phyloP scores from a whole-genome alignment of 2,329 filamentous ascomycete genomes.

The Pseudopyrenochaeta lycopersici region DNA sequence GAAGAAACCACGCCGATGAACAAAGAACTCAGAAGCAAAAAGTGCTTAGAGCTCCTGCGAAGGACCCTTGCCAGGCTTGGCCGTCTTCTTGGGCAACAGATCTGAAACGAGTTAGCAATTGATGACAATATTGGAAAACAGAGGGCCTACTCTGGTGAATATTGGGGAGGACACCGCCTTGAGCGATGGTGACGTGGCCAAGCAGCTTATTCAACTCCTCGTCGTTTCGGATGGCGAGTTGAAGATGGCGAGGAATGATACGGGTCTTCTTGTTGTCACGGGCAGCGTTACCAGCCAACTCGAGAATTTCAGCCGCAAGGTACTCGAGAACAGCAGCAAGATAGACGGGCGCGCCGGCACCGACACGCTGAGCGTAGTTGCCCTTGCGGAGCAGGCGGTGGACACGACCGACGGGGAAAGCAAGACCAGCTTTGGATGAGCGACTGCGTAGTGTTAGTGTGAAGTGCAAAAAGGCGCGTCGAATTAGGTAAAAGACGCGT shows the following conservation, averaged over 20 bases:
- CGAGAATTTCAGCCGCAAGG: constrained; percentile 97
- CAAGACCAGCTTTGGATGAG: constrained; percentile 98
- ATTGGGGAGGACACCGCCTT: constrained; percentile 96
- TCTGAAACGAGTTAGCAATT: constrained; percentile 68
- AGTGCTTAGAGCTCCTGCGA: constrained; percentile 89
- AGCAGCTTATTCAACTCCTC: constrained; percentile 99
- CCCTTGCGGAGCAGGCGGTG: constrained; percentile 98
- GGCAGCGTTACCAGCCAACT: constrained; percentile 97
- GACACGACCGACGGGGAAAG: constrained; percentile 98
- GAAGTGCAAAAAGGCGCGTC: constrained; percentile 51
- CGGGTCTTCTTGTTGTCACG: constrained; percentile 99
- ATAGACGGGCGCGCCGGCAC: constrained; percentile 97
- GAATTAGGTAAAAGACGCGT: constrained; percentile 40
- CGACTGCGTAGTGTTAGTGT: constrained; percentile 67
- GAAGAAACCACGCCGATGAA: constrained; percentile 55
- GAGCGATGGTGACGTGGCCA: constrained; percentile 94
- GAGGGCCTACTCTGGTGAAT: constrained; percentile 88
- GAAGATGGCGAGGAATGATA: constrained; percentile 98
- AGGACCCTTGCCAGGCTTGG: constrained; percentile 89
- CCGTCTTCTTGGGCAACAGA: constrained; percentile 98
- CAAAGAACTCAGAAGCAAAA: constrained; percentile 45
- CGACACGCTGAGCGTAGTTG: constrained; percentile 99
- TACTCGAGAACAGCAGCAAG: constrained; percentile 98
- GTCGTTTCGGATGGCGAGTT: constrained; percentile 99
- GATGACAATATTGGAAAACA: neutral